Evolutionary conservation across 192 early-diverging fungal genomes (phyloP), one percentile per base, ranked within the genome.

Genomic region (Lobosporangium transversale): DNA sequence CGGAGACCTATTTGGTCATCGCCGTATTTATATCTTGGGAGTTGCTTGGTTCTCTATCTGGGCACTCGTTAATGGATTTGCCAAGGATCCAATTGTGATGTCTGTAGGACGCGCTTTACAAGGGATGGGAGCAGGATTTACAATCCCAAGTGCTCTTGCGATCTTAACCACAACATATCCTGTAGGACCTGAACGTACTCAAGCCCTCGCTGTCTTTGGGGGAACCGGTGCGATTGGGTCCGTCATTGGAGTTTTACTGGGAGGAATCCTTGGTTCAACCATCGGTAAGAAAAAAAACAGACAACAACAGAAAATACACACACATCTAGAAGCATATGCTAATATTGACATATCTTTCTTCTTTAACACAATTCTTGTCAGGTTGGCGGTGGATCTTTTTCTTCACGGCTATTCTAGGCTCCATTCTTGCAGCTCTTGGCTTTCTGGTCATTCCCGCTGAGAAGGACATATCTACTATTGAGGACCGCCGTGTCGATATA

Each of bases 301-400:
- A n/a, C n/a, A n/a, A n/a, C 26, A 20, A 21, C 44, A 23, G 11
- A 4, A 4, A 5, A 14, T 40, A 30, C 26, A 30, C n/a, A n/a
- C n/a, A 27, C 29, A 2, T 27, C 47, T 3, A 31, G 6, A 31
- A 15, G 1, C 40, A n/a, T n/a, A n/a, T 21, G 31, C 14, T 29
- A 26, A 17, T 18, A 4, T 33, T 45, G 32, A 18, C 7, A 14
- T n/a, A 42, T 42, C 8, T 18, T 43, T 18, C 21, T 7, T 7
- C 57, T 31, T 3, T 50, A 2, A 4, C 20, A 27, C 0, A 3
- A 9, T n/a, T 43, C 49, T 37, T n/a, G n/a, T 23, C 4, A 65
- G 74, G 74, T 7, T 80, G 79, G 71, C 31, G 65, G 26, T 81
- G 79, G 79, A 81, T 81, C 49, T 81, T 81, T 35, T 81, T 59